These are phyloP conservation scores for Raphanus hybrid DNA, from an alignment of 441 rosid species.

Conservation along the genomic window DNA sequence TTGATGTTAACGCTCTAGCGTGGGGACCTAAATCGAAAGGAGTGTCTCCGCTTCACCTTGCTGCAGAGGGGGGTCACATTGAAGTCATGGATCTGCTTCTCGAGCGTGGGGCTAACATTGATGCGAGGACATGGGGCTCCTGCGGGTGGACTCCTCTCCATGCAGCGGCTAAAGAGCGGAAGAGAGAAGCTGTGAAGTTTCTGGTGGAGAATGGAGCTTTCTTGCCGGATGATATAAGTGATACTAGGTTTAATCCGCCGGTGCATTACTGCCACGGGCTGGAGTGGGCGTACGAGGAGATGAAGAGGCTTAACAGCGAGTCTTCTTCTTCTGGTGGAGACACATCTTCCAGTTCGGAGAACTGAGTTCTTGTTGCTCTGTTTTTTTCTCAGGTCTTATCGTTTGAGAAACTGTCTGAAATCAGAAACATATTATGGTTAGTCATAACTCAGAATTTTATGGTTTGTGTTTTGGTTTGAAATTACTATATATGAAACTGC, in stretches of 20 bases:
- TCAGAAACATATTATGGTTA: constrained; percentile 8
- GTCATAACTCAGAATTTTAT: constrained; percentile 4
- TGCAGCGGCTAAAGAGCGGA: constrained; percentile 77
- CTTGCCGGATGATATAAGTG: constrained; percentile 79
- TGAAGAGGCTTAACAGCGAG: constrained; percentile 59
- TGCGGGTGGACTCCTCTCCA: constrained; percentile 99
- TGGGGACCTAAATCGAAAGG: constrained; percentile 91
- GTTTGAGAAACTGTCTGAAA: not conserved
- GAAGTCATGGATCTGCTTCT: constrained; percentile 87
- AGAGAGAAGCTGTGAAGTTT: constrained; percentile 79
- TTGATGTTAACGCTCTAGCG: constrained; percentile 76
- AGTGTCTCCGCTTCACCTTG: constrained; percentile 88
- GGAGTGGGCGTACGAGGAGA: constrained; percentile 93
- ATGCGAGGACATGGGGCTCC: constrained; percentile 87
- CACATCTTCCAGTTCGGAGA: constrained; percentile 61
- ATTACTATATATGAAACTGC: not conserved
- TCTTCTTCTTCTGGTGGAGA: constrained; percentile 56
- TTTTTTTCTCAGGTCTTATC: constrained; percentile 1
- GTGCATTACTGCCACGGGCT: constrained; percentile 88
- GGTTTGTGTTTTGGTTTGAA: not conserved
- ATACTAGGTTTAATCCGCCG: constrained; percentile 85
- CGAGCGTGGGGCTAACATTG: constrained; percentile 87
- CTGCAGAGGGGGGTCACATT: constrained; percentile 88
- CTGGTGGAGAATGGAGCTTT: constrained; percentile 86
- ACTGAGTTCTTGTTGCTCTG: constrained; percentile 34